Percentiles rank a stretch among this genome's conserved stretches.
These are phyloP conservation scores for Ogataea kodamae DNA, from an alignment of 805 yeast species.

Conservation along the genomic window DNA sequence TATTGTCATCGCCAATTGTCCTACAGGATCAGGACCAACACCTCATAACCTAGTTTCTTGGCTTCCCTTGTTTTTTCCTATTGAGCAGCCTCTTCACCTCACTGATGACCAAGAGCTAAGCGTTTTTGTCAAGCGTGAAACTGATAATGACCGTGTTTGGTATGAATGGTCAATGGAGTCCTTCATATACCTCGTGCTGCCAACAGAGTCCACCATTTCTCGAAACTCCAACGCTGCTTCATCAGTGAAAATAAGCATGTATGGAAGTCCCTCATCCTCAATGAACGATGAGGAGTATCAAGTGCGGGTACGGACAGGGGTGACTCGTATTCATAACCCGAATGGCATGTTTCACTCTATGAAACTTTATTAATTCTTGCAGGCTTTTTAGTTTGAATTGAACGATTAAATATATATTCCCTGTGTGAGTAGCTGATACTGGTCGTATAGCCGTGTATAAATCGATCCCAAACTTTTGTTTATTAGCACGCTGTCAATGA, in stretches of 20 bases:
- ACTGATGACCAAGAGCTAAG: slow-evolving; percentile 55
- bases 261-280: slow-evolving; percentile 5
- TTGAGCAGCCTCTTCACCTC: slow-evolving; percentile 48
- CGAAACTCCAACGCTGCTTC: slow-evolving; percentile 12
- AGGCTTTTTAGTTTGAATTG: slow-evolving; percentile 4
- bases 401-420: slow-evolving; percentile 70
- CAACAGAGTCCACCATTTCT: slow-evolving; percentile 18
- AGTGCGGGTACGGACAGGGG: slow-evolving; percentile 41
- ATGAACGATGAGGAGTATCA: slow-evolving; percentile 35
- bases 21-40: slow-evolving; percentile 36
- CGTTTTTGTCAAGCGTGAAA: slow-evolving; percentile 47
- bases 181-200: slow-evolving; percentile 38
- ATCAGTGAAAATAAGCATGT: slow-evolving; percentile 8
- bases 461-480: slow-evolving; percentile 82
- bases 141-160: slow-evolving; percentile 48
- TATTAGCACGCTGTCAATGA: slow-evolving; percentile 74
- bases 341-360: slow-evolving; percentile 34
- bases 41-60: slow-evolving; percentile 51
- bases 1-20: slow-evolving; percentile 49
- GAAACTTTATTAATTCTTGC: slow-evolving; percentile 12
- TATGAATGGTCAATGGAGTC: slow-evolving; percentile 64
- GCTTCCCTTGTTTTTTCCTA: slow-evolving; percentile 67
- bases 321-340: slow-evolving; percentile 38
- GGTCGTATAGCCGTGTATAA: slow-evolving; percentile 91
- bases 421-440: slow-evolving; percentile 90